phyloP scores from a whole-genome alignment of 768 basidiomycete species.

The Cystobasidiopsis lactophilus region DNA sequence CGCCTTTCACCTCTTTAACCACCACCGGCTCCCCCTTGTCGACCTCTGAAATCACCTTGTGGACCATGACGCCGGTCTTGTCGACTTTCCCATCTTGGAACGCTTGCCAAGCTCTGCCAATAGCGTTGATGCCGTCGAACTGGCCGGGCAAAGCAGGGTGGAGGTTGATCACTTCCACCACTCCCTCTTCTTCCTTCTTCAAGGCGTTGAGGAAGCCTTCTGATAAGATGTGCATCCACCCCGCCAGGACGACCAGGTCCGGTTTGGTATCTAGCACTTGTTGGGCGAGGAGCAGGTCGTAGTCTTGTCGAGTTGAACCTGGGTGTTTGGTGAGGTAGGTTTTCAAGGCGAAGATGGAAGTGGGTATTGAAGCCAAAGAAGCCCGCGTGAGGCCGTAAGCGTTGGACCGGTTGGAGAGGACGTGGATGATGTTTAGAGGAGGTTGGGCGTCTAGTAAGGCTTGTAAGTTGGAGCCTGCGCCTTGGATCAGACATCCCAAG shows the following conservation, averaged over 20 bases:
- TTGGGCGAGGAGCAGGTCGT: constrained; percentile 58
- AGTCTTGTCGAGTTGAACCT: constrained; percentile 53
- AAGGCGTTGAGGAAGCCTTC: constrained; percentile 47
- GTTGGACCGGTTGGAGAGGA: constrained; percentile 75
- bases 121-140: constrained; percentile 79
- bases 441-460: constrained; percentile 69
- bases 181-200: constrained; percentile 18
- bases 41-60: constrained; percentile 76
- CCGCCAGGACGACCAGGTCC: constrained; percentile 79
- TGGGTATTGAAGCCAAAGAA: constrained; percentile 42
- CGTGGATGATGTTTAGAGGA: constrained; percentile 45
- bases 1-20: constrained; percentile 52
- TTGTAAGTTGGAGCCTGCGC: constrained; percentile 84
- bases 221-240: constrained; percentile 94
- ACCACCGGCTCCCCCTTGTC: constrained; percentile 76
- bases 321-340: constrained; percentile 56
- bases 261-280: constrained; percentile 34
- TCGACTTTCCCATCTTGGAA: constrained; percentile 57
- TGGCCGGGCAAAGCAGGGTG: constrained; percentile 87
- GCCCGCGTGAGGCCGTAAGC: constrained; percentile 80
- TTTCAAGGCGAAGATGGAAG: constrained; percentile 59
- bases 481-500: constrained; percentile 42
- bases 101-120: constrained; percentile 70
- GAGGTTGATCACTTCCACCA: constrained; percentile 56
- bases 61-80: constrained; percentile 72